Evolutionary conservation across 352 stramenopile genomes (phyloP).

Genomic region (Blastocystis sp.): DNA sequence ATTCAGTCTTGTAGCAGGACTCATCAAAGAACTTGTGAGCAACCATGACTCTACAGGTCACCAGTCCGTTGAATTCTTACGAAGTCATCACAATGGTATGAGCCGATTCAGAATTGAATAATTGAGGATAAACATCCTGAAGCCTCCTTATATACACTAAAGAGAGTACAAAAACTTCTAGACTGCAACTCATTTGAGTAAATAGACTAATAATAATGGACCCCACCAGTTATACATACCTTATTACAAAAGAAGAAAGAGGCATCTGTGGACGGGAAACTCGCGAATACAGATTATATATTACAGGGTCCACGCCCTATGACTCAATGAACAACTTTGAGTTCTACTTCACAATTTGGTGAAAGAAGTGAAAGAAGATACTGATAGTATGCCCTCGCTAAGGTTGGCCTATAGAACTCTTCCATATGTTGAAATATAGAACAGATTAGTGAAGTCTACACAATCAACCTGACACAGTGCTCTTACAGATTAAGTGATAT

Average conservation of each 20-base stretch:
- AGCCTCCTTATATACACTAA: slow-evolving; percentile 53
- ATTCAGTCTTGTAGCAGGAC: neutral
- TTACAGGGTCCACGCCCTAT: neutral
- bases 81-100: neutral
- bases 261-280: neutral
- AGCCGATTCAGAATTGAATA: neutral
- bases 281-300: neutral
- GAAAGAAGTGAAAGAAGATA: neutral
- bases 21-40: slow-evolving; percentile 50
- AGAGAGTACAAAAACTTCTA: slow-evolving; percentile 49
- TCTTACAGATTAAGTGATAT: no score
- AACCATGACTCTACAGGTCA: neutral
- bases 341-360: no score
- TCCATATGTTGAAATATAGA: slow-evolving; percentile 16
- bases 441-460: no score
- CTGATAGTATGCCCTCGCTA: slow-evolving; percentile 3
- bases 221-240: neutral
- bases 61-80: neutral
- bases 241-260: slow-evolving; percentile 10
- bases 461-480: no score
- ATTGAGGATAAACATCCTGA: neutral
- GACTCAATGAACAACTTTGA: neutral
- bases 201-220: slow-evolving; percentile 2
- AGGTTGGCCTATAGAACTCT: neutral
- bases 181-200: slow-evolving; percentile 49